Evolutionary conservation across 768 basidiomycete genomes (phyloP).

Genomic region (Psilocybe tampanensis): DNA sequence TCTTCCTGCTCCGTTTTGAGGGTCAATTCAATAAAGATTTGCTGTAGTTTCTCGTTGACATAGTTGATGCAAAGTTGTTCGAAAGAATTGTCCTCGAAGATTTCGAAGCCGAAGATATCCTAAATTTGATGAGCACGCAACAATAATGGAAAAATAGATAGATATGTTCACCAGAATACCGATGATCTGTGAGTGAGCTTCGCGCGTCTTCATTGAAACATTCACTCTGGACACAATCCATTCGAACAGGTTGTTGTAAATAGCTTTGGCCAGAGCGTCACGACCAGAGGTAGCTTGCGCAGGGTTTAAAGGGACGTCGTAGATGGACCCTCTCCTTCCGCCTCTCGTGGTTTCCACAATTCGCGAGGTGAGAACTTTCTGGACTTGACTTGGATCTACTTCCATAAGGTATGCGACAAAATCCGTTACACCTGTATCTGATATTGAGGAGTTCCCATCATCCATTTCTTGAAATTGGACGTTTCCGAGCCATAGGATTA

Average conservation of each 20-base stretch:
- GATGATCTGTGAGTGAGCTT: constrained; percentile 75
- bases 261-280: constrained; percentile 92
- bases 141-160: neutral
- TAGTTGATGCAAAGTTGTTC: constrained; percentile 99
- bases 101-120: constrained; percentile 99
- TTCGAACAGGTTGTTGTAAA: constrained; percentile 98
- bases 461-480: constrained; percentile 88
- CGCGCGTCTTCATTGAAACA: constrained; percentile 90
- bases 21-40: constrained; percentile 98
- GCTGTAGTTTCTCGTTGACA: constrained; percentile 99
- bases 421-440: constrained; percentile 88
- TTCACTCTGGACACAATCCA: constrained; percentile 99
- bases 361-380: constrained; percentile 84
- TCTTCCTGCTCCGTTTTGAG: constrained; percentile 99
- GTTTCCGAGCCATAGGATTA: constrained; percentile 95
- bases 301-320: constrained; percentile 94
- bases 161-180: constrained; percentile 80
- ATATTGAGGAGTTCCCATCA: constrained; percentile 82
- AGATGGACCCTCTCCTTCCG: constrained; percentile 92
- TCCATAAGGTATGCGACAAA: constrained; percentile 97
- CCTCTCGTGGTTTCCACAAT: constrained; percentile 93
- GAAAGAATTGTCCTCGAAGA: constrained; percentile 96
- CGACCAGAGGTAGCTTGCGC: constrained; percentile 87
- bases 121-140: constrained; percentile 26
- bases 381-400: constrained; percentile 72